Conservation (phyloP, 768 basidiomycete species). For the Mycena rosella region DNA sequence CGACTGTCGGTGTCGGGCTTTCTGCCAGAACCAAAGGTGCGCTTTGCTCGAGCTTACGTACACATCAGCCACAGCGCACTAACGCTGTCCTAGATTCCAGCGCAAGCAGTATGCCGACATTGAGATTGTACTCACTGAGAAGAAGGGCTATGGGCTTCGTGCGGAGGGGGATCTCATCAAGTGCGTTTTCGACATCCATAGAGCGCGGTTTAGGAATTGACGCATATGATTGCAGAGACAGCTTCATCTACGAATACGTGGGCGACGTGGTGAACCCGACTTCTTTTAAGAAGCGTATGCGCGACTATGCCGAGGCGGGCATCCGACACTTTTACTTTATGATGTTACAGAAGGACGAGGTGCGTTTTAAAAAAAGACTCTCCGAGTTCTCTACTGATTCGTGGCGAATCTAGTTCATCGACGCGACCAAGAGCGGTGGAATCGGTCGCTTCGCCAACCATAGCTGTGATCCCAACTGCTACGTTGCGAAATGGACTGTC, state of each 20-base stretch:
- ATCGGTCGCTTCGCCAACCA: constrained; percentile 99
- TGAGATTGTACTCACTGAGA: constrained; percentile 92
- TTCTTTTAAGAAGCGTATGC: constrained; percentile 94
- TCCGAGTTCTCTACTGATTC: not conserved
- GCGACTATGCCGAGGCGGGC: constrained; percentile 92
- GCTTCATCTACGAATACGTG: constrained; percentile 97
- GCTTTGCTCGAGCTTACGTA: constrained; percentile 38
- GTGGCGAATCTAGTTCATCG: constrained; percentile 80
- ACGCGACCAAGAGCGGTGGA: constrained; percentile 96
- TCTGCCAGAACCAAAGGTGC: constrained; percentile 96
- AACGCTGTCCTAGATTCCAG: constrained; percentile 75
- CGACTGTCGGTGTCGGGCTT: constrained; percentile 85
- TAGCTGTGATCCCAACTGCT: constrained; percentile 97
- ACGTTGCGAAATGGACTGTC: constrained; percentile 98
- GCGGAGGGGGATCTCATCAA: constrained; percentile 75
- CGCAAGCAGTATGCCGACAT: constrained; percentile 86
- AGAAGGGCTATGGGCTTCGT: constrained; percentile 95
- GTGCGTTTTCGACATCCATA: constrained; percentile 55
- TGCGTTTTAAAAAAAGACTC: constrained; percentile 50
- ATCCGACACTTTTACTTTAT: constrained; percentile 99
- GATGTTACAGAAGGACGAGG: constrained; percentile 99
- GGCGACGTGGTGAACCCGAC: constrained; percentile 93
- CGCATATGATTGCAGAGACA: constrained; percentile 66
- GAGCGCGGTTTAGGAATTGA: not conserved
- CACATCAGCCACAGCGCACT: constrained; percentile 25